Evolutionary conservation across 2,329 filamentous ascomycete species (phyloP).

Genomic region (Exophiala viscosa): DNA sequence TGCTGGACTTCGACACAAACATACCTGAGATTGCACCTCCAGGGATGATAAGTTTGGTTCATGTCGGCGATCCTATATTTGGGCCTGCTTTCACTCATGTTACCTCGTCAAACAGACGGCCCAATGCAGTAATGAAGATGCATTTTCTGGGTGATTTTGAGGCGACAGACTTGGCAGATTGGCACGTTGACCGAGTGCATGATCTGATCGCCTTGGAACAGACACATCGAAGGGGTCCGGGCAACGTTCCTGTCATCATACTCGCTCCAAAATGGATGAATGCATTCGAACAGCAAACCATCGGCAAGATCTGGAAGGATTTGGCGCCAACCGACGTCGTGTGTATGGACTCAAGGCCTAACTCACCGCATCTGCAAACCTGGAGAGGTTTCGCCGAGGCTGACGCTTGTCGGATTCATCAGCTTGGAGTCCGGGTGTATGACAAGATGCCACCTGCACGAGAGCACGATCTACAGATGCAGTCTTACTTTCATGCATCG

Average conservation of each 20-base stretch:
- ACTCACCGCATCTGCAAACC: slow-evolving; percentile 41
- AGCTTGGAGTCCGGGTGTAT: slow-evolving; percentile 45
- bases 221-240: slow-evolving; percentile 38
- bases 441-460: slow-evolving; percentile 48
- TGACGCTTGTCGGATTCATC: slow-evolving; percentile 38
- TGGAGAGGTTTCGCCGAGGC: slow-evolving; percentile 40
- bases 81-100: slow-evolving; percentile 57
- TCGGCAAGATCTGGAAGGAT: slow-evolving; percentile 45
- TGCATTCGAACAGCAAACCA: slow-evolving; percentile 48
- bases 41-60: slow-evolving; percentile 56
- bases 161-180: slow-evolving; percentile 55
- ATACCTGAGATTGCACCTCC: slow-evolving; percentile 59
- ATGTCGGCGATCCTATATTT: slow-evolving; percentile 50
- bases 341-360: slow-evolving; percentile 51
- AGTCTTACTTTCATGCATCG: slow-evolving; percentile 57
- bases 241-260: slow-evolving; percentile 51
- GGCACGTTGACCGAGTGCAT: slow-evolving; percentile 51
- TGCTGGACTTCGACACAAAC: slow-evolving; percentile 57
- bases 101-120: not conserved
- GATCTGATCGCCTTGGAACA: slow-evolving; percentile 52
- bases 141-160: slow-evolving; percentile 54
- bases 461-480: slow-evolving; percentile 55
- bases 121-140: slow-evolving; percentile 42
- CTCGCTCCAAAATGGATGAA: slow-evolving; percentile 57
- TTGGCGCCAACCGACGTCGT: slow-evolving; percentile 51